Base-by-base conservation (phyloP, 106 monocot genomes). In the Posidonia australis region DNA sequence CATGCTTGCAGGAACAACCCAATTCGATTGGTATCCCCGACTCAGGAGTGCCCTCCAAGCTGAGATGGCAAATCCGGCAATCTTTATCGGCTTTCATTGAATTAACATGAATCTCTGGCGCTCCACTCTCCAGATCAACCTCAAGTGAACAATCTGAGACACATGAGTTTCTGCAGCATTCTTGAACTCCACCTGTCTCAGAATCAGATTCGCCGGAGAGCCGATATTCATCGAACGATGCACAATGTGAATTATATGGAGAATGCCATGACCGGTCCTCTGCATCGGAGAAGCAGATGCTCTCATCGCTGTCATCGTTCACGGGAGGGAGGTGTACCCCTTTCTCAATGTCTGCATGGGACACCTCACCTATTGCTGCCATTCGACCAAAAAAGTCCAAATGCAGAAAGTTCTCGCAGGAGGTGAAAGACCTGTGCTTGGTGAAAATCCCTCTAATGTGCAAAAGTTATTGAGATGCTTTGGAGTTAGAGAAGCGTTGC, bases 1-100 rank as follows among this genome's bases (percentile, higher is more conserved):
- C 73, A 27, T 65, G 47, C 73, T 73, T 73, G 73, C 73, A 73
- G 22, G 65, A 73, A 18, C 73, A 73, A 9, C 73, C 73, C 65
- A 73, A 58, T 23, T 73, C 65, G 24, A 73, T 65, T 10, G 73
- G 73, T 1, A 73, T 9, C 9, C 65, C 65, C 10, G 65, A 30
- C 20, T 73, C 73, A n/a, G 27, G 73, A 45, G 65, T 23, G 5
- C 42, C 44, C 45, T 58, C 65, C 65, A 73, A 21, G 22, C 44
- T 42, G 17, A 73, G 65, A 20, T 73, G 73, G 22, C 73, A 73
- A 19, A 73, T 73, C 27, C 73, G 42, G 73, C 73, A 73, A 20
- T 73, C 65, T 46, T 46, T 73, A 19, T 65, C 73, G 10, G 19
- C 18, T 23, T 64, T 55, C 0, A 10, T 17, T 17, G 25, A 12